Conservation (phyloP, 2,329 filamentous ascomycete genomes). For the Aspergillus tubingensis region DNA sequence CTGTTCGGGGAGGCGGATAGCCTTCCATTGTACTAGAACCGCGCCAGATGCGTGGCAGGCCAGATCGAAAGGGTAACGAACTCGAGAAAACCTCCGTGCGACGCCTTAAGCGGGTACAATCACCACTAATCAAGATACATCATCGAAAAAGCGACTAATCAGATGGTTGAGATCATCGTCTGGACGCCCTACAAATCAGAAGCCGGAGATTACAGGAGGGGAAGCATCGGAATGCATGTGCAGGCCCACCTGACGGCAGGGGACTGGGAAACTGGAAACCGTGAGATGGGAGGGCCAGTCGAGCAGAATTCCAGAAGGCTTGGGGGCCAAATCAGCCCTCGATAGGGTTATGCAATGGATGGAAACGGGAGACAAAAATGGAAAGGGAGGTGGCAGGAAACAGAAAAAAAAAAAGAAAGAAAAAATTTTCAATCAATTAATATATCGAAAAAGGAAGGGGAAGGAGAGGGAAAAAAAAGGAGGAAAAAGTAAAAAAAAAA, state of each 20-base stretch:
- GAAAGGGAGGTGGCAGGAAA: not conserved
- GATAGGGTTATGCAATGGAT: not conserved
- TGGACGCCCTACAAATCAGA: conserved; percentile 26
- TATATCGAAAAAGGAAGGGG: not conserved
- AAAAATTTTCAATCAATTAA: not conserved
- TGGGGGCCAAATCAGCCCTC: conserved; percentile 20
- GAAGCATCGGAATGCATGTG: conserved; percentile 21
- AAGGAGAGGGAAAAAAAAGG: not conserved
- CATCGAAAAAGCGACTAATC: conserved; percentile 17
- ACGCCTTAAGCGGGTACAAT: conserved; percentile 3
- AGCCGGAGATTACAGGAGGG: conserved; percentile 24
- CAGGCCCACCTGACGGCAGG: conserved; percentile 19
- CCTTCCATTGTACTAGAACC: not conserved
- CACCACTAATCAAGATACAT: conserved; percentile 21
- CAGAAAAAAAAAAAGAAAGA: not conserved
- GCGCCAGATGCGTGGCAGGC: not conserved
- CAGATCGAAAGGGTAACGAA: not conserved
- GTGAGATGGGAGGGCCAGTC: conserved; percentile 10
- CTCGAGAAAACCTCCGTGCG: conserved; percentile 8
- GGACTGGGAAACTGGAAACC: conserved; percentile 5
- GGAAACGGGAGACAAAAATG: not conserved
- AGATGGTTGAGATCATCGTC: conserved; percentile 28
- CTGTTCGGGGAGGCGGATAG: not conserved
- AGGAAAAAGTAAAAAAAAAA: not conserved
- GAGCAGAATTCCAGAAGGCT: conserved; percentile 26